These are phyloP conservation scores for Bipolaris oryzae DNA, from an alignment of 2,329 filamentous ascomycete genomes.

Conservation along the genomic window DNA sequence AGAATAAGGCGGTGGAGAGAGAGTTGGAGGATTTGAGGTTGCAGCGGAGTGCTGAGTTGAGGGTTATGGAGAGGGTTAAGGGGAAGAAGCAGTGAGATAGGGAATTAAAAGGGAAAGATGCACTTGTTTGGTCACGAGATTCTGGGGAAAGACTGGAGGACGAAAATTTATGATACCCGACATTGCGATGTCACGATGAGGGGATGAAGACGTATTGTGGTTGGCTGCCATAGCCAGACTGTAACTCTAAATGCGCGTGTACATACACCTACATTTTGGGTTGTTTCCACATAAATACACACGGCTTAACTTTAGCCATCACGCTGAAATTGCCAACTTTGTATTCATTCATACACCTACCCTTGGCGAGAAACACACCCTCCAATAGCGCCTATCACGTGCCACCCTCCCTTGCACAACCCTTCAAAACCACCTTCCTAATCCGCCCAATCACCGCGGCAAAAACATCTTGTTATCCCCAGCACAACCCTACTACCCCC, in stretches of 20 bases:
- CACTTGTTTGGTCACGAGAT: not conserved
- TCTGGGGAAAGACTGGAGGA: not conserved
- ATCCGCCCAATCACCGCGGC: too few species aligned
- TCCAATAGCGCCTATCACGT: too few species aligned
- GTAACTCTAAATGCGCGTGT: not conserved
- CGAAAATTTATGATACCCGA: slow-evolving; percentile 13
- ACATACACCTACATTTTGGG: not conserved
- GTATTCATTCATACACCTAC: not conserved
- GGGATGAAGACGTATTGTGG: not conserved
- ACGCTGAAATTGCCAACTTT: not conserved
- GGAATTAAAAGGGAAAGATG: not conserved
- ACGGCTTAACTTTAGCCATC: not conserved
- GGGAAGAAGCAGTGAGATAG: slow-evolving; percentile 33
- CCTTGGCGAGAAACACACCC: too few species aligned
- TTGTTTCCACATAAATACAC: not conserved
- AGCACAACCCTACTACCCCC: too few species aligned
- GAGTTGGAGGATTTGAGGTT: slow-evolving; percentile 52
- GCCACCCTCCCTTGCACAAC: too few species aligned
- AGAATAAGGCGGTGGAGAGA: slow-evolving; percentile 52
- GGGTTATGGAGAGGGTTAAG: slow-evolving; percentile 51
- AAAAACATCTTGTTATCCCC: too few species aligned
- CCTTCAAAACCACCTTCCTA: too few species aligned
- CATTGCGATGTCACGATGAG: slow-evolving; percentile 12
- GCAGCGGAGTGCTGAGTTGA: slow-evolving; percentile 54
- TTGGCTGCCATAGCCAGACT: not conserved